Base-by-base conservation (phyloP, 139 green algal genomes). In the Tetradesmus obliquus region DNA sequence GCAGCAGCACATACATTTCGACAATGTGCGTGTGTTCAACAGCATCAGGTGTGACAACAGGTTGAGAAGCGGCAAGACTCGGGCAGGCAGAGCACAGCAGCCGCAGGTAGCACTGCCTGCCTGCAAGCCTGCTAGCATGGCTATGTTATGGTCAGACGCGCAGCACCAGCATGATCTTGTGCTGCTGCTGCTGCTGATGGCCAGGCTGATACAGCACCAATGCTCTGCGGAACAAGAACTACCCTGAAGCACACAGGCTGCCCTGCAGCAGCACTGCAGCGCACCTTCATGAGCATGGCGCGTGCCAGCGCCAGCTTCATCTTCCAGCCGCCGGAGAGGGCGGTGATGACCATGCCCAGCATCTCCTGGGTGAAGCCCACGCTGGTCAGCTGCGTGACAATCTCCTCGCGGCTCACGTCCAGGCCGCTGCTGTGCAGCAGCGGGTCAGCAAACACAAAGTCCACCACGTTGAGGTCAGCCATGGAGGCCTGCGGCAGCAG, bases 221-320 rank as follows among this genome's bases (percentile, higher is more conserved):
- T 45, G 32, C 32, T 45, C 32, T 45, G 32, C 0, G 32, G 32
- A 45, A 45, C 32, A 45, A 45, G 32, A 45, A 45, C 32, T 66
- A 66, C 58, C 8, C 8, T 66, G 58, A 66, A 10, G 10, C 58
- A 66, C 8, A 66, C 58, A 66, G 58, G 58, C 58, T 15, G 58
- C 8, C 58, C 7, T 10, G 58, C 58, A 15, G 58, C 58, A 71
- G 60, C 60, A 19, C 60, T 71, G 60, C 60, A 45, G 9, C 53
- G 4, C 55, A 88, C 84, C 90, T 97, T 97, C 95, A 97, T 96
- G 58, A 98, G 94, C 95, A 99, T 98, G 89, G 96, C 96, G 76
- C 87, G 87, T 55, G 90, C 84, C 89, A 98, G 94, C 12, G 97
- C 97, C 89, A 99, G 95, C 95, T 98, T 98, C 96, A 98, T 98